These are phyloP conservation scores for Asterochloris sp. DNA, from an alignment of 139 green algal species.

Conservation along the genomic window DNA sequence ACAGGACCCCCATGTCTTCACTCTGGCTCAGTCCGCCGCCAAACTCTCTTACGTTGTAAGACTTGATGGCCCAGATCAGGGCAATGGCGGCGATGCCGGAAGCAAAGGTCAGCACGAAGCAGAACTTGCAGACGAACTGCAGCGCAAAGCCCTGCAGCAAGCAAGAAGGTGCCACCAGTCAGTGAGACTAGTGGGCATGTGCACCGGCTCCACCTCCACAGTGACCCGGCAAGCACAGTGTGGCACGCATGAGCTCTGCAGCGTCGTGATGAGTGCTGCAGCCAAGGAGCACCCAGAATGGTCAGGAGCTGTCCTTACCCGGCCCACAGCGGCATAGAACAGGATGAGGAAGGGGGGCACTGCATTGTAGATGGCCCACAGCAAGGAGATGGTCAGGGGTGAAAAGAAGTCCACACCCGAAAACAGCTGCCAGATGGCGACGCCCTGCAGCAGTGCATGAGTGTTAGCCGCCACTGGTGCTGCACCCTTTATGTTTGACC, in stretches of 20 bases:
- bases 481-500: no score
- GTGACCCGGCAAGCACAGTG: neutral
- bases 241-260: neutral
- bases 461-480: no score
- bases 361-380: conserved; percentile 26
- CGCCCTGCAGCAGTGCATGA: neutral
- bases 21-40: conserved; percentile 15
- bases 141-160: neutral
- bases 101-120: conserved; percentile 10
- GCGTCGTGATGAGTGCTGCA: neutral
- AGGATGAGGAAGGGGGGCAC: conserved; percentile 32
- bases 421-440: conserved; percentile 31
- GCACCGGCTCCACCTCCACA: neutral
- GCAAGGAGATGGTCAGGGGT: conserved; percentile 23
- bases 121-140: conserved; percentile 17
- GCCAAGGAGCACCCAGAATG: neutral
- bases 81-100: conserved; percentile 16
- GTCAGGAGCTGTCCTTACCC: neutral
- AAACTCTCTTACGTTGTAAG: conserved; percentile 24
- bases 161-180: neutral
- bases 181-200: neutral
- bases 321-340: conserved; percentile 16
- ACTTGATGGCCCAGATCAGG: conserved; percentile 29
- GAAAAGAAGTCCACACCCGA: conserved; percentile 15
- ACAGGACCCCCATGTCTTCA: conserved; percentile 22